Base-by-base conservation (phyloP, 148 eudicot species). In the Rhododendron vialii region DNA sequence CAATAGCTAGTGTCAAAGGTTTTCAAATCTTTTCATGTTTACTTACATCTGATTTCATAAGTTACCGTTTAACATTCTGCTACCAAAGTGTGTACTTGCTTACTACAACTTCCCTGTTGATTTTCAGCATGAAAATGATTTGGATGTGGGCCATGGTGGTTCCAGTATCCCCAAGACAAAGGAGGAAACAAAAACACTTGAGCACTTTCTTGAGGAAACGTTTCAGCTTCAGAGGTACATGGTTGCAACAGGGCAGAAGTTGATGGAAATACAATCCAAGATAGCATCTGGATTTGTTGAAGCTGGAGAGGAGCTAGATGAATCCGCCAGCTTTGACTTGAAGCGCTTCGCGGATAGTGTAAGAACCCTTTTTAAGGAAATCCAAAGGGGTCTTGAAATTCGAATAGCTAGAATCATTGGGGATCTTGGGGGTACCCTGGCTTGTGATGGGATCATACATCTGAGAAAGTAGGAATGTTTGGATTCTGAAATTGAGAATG, bases 191-290 rank as follows among this genome's bases (percentile, higher is more conserved):
- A 90, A 87, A 87, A 90, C 81, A 59, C 91, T 96, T 9, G 94
- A 93, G 90, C 91, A 89, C 28, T 95, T 92, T 90, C 94, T 96
- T 0, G 98, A 94, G 89, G 99, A 96, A 82, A 96, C 98, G 50
- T 96, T 96, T 84, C 99, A 96, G 83, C 89, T 95, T 15, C 98
- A 95, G 88, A 91, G 99, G 86, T 94, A 93, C 82, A 91, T 94
- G 0, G 99, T 97, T 45, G 98, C 98, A 45, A 93, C 99, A 36
- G 98, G 99, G 18, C 99, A 97, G 89, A 97, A 97, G 84, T 76
- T 93, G 91, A 91, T 93, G 89, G 98, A 95, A 85, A 81, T 94
- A 83, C 95, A 94, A 80, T 81, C 96, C 82, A 95, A 93, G 87
- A 91, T 94, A 33, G 89, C 88, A 24, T 89, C 93, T 20, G 98